phyloP scores from a whole-genome alignment of 2,329 filamentous ascomycete species.

The Fusarium zealandicum region DNA sequence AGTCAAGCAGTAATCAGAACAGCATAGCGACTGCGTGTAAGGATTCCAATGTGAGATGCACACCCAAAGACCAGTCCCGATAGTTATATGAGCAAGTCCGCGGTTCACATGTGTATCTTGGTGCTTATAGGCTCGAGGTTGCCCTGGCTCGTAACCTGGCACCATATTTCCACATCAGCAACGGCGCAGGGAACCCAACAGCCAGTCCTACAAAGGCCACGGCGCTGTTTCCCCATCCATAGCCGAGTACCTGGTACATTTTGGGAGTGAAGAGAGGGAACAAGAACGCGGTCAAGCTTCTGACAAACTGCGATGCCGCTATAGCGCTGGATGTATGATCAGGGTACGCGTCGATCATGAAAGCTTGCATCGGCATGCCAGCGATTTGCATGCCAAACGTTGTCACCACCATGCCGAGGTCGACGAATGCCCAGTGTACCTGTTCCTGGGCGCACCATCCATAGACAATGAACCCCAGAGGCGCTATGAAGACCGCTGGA shows the following conservation, averaged over 20 bases:
- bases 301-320: conserved; percentile 55
- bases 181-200: conserved; percentile 46
- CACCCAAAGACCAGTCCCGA: no score
- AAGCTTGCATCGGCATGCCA: conserved; percentile 46
- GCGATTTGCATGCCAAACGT: conserved; percentile 45
- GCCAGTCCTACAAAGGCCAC: conserved; percentile 50
- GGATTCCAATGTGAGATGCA: no score
- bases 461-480: conserved; percentile 50
- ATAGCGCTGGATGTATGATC: conserved; percentile 56
- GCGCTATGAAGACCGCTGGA: conserved; percentile 53
- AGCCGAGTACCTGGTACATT: conserved; percentile 47
- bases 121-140: conserved; percentile 1
- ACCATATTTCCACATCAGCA: conserved; percentile 53
- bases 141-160: conserved; percentile 39
- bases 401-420: conserved; percentile 46
- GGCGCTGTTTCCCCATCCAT: conserved; percentile 50
- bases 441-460: conserved; percentile 52
- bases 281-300: conserved; percentile 55
- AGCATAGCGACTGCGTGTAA: no score
- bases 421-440: conserved; percentile 50
- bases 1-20: no score
- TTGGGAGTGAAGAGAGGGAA: conserved; percentile 59
- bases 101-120: no score
- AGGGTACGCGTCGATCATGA: conserved; percentile 55
- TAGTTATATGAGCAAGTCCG: no score